phyloP scores from a whole-genome alignment of 1,139 yeast species.

The Dujonia santamariae region DNA sequence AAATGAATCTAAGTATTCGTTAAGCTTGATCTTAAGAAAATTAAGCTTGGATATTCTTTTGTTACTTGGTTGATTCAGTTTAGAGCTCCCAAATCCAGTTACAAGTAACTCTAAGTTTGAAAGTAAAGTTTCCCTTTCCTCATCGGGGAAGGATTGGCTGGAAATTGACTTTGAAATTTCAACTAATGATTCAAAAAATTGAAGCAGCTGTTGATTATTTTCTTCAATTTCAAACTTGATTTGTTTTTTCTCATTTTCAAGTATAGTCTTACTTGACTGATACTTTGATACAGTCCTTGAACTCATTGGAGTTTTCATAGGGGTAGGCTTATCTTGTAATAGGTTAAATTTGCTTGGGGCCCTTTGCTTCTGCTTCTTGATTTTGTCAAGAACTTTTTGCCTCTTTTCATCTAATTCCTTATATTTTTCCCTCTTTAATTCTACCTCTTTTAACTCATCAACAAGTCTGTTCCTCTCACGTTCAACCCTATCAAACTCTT shows the following conservation, averaged over 20 bases:
- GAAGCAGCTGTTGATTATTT: conserved; percentile 10
- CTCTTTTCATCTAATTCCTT: conserved; percentile 3
- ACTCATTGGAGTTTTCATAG: too few species aligned
- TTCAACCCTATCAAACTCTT: background rate
- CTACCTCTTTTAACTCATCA: conserved; percentile 3
- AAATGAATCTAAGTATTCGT: conserved; percentile 3
- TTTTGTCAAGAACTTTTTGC: conserved; percentile 1
- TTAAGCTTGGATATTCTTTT: conserved; percentile 3
- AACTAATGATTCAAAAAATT: conserved; percentile 9
- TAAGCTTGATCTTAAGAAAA: conserved; percentile 4
- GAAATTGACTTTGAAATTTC: conserved; percentile 7
- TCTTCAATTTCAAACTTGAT: conserved; percentile 6
- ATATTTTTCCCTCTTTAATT: conserved; percentile 3
- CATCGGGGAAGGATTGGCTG: conserved; percentile 1
- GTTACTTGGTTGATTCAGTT: background rate
- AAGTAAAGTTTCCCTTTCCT: conserved; percentile 4
- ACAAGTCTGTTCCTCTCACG: background rate
- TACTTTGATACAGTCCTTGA: too few species aligned
- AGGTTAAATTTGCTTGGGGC: too few species aligned
- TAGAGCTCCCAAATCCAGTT: conserved; percentile 1
- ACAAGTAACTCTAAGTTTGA: conserved; percentile 2
- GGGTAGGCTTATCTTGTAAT: too few species aligned
- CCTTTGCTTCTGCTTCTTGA: conserved; percentile 2
- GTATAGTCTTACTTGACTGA: too few species aligned
- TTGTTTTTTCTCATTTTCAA: conserved; percentile 3